Conservation (phyloP, 495 filamentous ascomycete species). For the Podospora bellae-mahoneyi region DNA sequence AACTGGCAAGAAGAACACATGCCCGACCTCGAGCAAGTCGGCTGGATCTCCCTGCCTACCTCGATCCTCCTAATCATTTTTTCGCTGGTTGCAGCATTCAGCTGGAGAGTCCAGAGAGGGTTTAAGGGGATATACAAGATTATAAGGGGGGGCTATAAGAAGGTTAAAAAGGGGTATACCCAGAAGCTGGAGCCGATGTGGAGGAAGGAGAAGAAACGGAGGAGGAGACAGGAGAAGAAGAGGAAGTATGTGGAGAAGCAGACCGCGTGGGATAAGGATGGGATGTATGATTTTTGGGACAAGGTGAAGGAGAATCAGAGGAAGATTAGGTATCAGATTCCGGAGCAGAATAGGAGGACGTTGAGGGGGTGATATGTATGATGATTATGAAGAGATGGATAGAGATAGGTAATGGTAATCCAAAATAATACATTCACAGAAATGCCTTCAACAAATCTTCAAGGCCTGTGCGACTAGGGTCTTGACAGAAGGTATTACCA, state of each 20-base stretch:
- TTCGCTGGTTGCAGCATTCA: constrained; percentile 44
- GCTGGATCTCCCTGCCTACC: constrained; percentile 41
- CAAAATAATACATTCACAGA: background rate
- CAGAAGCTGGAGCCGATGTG: constrained; percentile 29
- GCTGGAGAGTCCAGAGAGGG: constrained; percentile 34
- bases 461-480: too few relatives aligned
- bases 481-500: background rate
- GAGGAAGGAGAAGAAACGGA: constrained; percentile 28
- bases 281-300: constrained; percentile 46
- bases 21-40: constrained; percentile 36
- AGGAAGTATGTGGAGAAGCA: constrained; percentile 22
- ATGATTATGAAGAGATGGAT: background rate
- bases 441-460: too few relatives aligned
- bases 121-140: constrained; percentile 31
- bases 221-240: constrained; percentile 27
- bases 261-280: constrained; percentile 29
- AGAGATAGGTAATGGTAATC: background rate
- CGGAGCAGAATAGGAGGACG: constrained; percentile 38
- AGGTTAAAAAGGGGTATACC: constrained; percentile 17
- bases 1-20: constrained; percentile 57
- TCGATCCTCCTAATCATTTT: constrained; percentile 38
- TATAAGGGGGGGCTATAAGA: constrained; percentile 13
- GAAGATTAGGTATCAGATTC: constrained; percentile 37
- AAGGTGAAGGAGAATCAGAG: constrained; percentile 35
- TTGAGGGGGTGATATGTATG: background rate